Evolutionary conservation across 352 stramenopile genomes (phyloP).

Genomic region (Poterioochromonas sp.): DNA sequence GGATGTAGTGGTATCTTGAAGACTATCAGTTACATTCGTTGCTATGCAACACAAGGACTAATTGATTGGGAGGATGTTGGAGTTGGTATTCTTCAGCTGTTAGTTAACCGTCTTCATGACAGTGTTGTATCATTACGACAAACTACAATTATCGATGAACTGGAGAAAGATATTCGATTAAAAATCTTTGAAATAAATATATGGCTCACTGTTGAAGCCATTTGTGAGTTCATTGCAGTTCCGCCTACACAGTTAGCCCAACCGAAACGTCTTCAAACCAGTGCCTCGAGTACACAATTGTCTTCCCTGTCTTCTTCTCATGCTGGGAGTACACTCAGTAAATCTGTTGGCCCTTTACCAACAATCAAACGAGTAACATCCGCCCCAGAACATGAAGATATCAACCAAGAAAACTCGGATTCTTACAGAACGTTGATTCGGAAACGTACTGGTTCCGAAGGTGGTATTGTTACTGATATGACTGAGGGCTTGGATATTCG

Average conservation of each 20-base stretch:
- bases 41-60: conserved; percentile 37
- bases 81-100: conserved; percentile 36
- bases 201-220: conserved; percentile 39
- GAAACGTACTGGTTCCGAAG: too few relatives aligned
- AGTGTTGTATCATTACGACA: background rate
- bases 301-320: conserved; percentile 25
- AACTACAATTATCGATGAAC: background rate
- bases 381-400: background rate
- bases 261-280: background rate
- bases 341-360: background rate
- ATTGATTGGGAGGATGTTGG: conserved; percentile 39
- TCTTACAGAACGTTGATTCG: too few relatives aligned
- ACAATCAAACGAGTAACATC: background rate
- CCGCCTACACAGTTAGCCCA: conserved; percentile 35
- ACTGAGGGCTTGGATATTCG: too few relatives aligned
- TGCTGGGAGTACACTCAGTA: background rate
- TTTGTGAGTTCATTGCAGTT: conserved; percentile 41
- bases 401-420: background rate
- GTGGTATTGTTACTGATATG: too few relatives aligned
- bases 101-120: conserved; percentile 26
- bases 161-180: background rate
- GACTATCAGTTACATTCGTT: conserved; percentile 40
- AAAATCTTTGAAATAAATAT: conserved; percentile 32
- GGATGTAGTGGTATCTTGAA: conserved; percentile 35
- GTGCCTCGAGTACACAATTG: conserved; percentile 18